A percentile compares a stretch with the other conserved stretches of the same genome.
Conservation (phyloP, 805 yeast species). For the Saccharomycopsis fibuligera region DNA sequence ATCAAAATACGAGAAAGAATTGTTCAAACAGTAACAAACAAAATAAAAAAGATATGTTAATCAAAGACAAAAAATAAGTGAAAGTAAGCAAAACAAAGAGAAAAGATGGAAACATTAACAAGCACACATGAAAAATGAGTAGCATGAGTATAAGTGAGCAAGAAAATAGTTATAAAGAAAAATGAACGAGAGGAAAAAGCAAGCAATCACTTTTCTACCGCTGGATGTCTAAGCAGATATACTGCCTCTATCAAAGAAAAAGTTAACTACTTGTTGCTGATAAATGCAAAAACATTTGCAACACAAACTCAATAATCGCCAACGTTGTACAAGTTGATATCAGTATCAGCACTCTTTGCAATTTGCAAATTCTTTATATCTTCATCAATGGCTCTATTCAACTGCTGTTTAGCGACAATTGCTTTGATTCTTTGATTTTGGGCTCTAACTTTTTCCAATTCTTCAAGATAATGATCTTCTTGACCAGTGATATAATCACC, state of each 20-base stretch:
- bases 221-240: not conserved
- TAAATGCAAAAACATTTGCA: not conserved
- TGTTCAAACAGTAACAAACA: not conserved
- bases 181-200: not conserved
- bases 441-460: slow-evolving; percentile 78
- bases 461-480: slow-evolving; percentile 73
- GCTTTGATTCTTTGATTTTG: slow-evolving; percentile 54
- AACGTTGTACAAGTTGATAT: slow-evolving; percentile 53
- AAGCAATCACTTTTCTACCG: not conserved
- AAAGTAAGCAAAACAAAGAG: not conserved
- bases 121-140: not conserved
- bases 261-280: not conserved
- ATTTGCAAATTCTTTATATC: slow-evolving; percentile 4
- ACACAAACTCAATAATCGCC: slow-evolving; percentile 39
- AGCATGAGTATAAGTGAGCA: not conserved
- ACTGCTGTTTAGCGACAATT: slow-evolving; percentile 34
- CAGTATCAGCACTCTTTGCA: slow-evolving; percentile 26
- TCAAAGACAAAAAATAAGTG: too few species aligned
- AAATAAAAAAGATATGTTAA: too few species aligned
- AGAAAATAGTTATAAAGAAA: not conserved
- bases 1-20: not conserved
- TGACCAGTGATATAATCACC: slow-evolving; percentile 94
- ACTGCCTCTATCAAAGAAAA: not conserved
- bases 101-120: not conserved
- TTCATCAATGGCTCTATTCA: slow-evolving; percentile 42